Conservation (phyloP, 768 basidiomycete species). For the Gloeostereum incarnatum region DNA sequence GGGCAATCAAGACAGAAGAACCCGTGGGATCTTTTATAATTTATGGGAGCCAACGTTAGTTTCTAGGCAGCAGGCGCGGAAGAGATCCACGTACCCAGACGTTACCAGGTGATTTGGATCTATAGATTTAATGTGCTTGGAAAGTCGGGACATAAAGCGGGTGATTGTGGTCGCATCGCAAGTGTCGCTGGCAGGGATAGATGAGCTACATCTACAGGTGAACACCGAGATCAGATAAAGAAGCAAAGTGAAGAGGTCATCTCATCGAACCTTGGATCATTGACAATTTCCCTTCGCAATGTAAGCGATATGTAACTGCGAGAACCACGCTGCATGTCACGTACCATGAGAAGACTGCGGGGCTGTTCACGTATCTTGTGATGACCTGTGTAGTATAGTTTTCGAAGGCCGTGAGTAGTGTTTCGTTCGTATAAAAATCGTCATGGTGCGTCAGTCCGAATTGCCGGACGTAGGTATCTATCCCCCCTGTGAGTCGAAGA, state of each 20-base stretch:
- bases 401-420: conserved; percentile 39
- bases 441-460: conserved; percentile 40
- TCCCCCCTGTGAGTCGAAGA: conserved; percentile 35
- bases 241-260: background rate
- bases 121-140: conserved; percentile 29
- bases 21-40: conserved; percentile 41
- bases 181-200: conserved; percentile 25
- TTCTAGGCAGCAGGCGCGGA: background rate
- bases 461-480: conserved; percentile 56
- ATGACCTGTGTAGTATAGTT: conserved; percentile 50
- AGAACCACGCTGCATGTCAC: conserved; percentile 6
- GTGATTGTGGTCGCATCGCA: conserved; percentile 50
- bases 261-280: conserved; percentile 55
- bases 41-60: too few relatives aligned
- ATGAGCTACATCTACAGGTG: conserved; percentile 44
- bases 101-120: conserved; percentile 61
- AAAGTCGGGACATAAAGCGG: conserved; percentile 40
- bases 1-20: conserved; percentile 49
- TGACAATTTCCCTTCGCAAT: conserved; percentile 48
- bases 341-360: conserved; percentile 45
- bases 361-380: conserved; percentile 41
- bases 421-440: conserved; percentile 46
- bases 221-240: conserved; percentile 5
- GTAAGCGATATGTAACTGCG: background rate
- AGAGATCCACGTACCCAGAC: conserved; percentile 36